A percentile compares a stretch with the other conserved stretches of the same genome.
phyloP scores from a whole-genome alignment of 768 basidiomycete genomes.

The Rhodocollybia butyracea region DNA sequence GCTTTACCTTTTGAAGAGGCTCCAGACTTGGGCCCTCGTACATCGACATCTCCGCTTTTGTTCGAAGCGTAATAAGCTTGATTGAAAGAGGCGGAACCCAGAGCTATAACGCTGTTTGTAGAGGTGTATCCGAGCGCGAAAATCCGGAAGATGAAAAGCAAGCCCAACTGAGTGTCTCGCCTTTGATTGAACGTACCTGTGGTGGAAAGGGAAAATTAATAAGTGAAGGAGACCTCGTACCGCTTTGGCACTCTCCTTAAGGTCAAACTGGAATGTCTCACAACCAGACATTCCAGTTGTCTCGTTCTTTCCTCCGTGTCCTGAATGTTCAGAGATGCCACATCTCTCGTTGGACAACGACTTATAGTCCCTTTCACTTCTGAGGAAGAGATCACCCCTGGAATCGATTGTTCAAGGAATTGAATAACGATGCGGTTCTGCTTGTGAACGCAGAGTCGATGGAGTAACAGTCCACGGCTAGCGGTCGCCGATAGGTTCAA shows the following conservation, averaged over 20 bases:
- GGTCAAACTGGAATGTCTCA: slow-evolving; percentile 89
- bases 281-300: too few species aligned
- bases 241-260: slow-evolving; percentile 82
- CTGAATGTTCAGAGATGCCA: slow-evolving; percentile 87
- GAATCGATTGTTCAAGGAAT: background rate
- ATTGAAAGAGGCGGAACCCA: slow-evolving; percentile 44
- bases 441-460: background rate
- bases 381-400: background rate
- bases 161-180: slow-evolving; percentile 84
- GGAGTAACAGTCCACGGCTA: slow-evolving; percentile 41
- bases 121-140: slow-evolving; percentile 68
- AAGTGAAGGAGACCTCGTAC: slow-evolving; percentile 26
- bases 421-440: background rate
- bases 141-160: slow-evolving; percentile 88
- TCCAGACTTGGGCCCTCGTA: slow-evolving; percentile 59
- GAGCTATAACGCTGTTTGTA: slow-evolving; percentile 83
- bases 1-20: slow-evolving; percentile 39
- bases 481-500: slow-evolving; percentile 65
- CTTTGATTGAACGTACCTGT: slow-evolving; percentile 68
- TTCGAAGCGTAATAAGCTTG: slow-evolving; percentile 98
- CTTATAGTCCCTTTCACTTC: slow-evolving; percentile 63
- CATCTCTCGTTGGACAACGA: slow-evolving; percentile 85
- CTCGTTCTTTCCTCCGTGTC: slow-evolving; percentile 52
- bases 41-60: slow-evolving; percentile 65
- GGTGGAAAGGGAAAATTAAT: background rate